Conservation (phyloP, 441 rosid species). For the Arabidopsis hybrid region DNA sequence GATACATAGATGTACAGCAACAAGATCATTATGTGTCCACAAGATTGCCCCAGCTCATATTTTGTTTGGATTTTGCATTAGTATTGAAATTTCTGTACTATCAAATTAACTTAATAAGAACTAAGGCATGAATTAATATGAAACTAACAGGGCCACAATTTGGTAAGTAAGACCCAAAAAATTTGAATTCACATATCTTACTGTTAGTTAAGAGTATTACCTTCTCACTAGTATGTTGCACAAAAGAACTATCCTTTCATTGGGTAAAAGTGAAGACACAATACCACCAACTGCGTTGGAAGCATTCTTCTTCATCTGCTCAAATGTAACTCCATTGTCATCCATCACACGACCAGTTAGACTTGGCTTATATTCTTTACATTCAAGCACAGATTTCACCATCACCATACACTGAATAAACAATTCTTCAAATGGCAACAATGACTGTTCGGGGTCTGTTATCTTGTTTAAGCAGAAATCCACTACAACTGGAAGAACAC, state of each 20-base stretch:
- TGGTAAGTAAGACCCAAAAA: conserved; percentile 17
- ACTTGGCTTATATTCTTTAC: conserved; percentile 94
- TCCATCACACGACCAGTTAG: conserved; percentile 93
- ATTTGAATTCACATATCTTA: conserved; percentile 17
- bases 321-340: conserved; percentile 74
- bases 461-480: conserved; percentile 95
- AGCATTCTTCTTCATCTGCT: conserved; percentile 87
- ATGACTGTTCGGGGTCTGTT: conserved; percentile 69
- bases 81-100: neutral
- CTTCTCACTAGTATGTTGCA: conserved; percentile 95
- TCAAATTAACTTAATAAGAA: conserved; percentile 24
- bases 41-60: conserved; percentile 18
- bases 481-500: conserved; percentile 84
- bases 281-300: conserved; percentile 74
- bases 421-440: conserved; percentile 76
- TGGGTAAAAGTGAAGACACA: conserved; percentile 83
- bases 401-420: conserved; percentile 97
- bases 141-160: conserved; percentile 16
- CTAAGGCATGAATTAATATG: conserved; percentile 12
- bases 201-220: conserved; percentile 49
- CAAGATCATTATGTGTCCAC: conserved; percentile 9
- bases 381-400: conserved; percentile 88
- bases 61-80: conserved; percentile 16
- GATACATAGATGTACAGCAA: conserved; percentile 14
- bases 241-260: conserved; percentile 76